These are phyloP conservation scores for Microascus cirrosus DNA, from an alignment of 2,329 filamentous ascomycete species.

Conservation along the genomic window DNA sequence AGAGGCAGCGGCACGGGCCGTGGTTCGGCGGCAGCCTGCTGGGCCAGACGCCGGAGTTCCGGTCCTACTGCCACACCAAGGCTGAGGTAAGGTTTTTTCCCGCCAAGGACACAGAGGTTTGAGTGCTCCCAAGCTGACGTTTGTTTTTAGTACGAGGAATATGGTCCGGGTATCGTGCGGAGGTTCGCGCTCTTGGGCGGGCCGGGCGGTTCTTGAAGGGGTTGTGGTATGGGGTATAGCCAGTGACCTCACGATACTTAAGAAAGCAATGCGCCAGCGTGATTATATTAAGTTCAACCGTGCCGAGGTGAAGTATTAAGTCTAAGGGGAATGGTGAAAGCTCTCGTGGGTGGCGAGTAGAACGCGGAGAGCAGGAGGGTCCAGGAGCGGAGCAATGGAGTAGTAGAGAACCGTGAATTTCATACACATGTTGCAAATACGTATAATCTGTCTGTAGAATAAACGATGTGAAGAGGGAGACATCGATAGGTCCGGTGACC, in stretches of 20 bases:
- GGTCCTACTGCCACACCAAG: constrained; percentile 97
- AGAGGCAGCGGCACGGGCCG: constrained; percentile 90
- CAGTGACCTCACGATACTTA: background rate
- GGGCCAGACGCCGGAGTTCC: constrained; percentile 95
- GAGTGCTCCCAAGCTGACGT: background rate
- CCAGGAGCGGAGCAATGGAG: no score
- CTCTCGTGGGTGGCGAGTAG: background rate
- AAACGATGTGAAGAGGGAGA: background rate
- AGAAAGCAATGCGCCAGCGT: background rate
- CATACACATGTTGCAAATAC: no score
- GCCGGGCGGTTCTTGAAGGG: constrained; percentile 61
- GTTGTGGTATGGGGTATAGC: background rate
- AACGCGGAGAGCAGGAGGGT: background rate
- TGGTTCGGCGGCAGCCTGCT: constrained; percentile 98
- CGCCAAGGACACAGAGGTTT: background rate
- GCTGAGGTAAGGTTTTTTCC: constrained; percentile 46
- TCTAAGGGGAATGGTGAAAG: background rate
- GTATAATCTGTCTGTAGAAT: no score
- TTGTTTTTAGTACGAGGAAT: constrained; percentile 71
- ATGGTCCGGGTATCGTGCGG: constrained; percentile 88
- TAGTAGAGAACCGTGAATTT: no score
- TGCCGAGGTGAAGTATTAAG: background rate
- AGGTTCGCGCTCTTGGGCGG: constrained; percentile 90
- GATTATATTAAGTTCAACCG: background rate
- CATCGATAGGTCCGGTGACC: no score